Conservation (phyloP, 352 stramenopile genomes). For the Pelagophyceae sp. region DNA sequence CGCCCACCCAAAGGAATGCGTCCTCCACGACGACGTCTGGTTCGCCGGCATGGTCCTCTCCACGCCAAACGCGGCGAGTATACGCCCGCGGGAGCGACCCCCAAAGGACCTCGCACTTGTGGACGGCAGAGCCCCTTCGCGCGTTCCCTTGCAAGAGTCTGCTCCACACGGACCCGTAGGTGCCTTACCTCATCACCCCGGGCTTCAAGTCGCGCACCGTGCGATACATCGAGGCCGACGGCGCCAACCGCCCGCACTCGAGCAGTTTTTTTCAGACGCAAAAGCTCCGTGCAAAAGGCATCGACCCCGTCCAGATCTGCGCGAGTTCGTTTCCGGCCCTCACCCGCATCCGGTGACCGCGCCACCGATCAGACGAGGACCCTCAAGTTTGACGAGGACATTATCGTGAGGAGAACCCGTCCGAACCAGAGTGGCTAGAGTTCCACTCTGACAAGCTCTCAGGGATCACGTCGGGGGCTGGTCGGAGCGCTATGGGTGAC, state of each 20-base stretch:
- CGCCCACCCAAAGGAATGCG: not conserved
- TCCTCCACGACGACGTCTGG: constrained; percentile 11
- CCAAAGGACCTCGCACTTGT: too few species aligned
- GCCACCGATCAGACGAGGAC: too few species aligned
- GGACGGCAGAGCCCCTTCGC: too few species aligned
- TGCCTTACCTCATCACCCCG: constrained; percentile 8
- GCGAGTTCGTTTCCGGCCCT: not conserved
- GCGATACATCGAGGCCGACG: not conserved
- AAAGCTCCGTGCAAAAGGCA: not conserved
- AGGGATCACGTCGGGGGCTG: too few species aligned
- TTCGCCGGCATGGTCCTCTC: not conserved
- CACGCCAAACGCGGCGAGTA: not conserved
- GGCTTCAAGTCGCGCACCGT: constrained; percentile 6
- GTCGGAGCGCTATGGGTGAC: too few species aligned
- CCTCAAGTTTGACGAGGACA: too few species aligned
- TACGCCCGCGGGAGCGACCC: too few species aligned
- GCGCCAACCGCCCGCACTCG: not conserved
- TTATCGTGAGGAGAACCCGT: too few species aligned
- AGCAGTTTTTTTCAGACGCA: not conserved
- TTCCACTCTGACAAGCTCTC: too few species aligned
- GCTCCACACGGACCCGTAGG: too few species aligned
- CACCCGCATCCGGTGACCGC: not conserved
- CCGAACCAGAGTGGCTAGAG: too few species aligned
- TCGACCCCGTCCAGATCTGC: not conserved
- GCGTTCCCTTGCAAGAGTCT: too few species aligned